Evolutionary conservation across 805 yeast genomes (phyloP), one percentile per base, ranked within the genome.

Genomic region (Barnettozyma botsteinii): DNA sequence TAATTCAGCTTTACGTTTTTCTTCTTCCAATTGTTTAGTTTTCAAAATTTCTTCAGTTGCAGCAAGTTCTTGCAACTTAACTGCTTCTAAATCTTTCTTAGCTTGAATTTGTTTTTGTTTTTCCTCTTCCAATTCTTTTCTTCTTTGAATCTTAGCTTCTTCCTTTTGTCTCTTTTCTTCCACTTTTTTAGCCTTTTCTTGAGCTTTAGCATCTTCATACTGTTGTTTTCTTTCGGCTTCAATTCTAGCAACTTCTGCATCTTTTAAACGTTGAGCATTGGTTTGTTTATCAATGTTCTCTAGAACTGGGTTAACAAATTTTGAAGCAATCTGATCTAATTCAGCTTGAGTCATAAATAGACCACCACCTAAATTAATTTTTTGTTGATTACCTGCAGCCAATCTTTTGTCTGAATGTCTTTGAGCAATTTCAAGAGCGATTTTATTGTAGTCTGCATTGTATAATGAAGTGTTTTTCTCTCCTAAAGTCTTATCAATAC

Each of bases 281-380:
- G 94, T 95, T 55, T 84, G 81, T 33, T 69, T 62, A 51, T 75
- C 69, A 53, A 91, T 77, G 60, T 86, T 89, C 29, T 69, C 71
- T 53, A 91, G 67, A 5, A 91, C 88, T 8, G 98, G 98, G 49
- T 75, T 71, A 42, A 93, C 95, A 55, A 85, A 70, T 34, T 79
- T 72, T 45, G 77, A 66, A 17, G 98, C 98, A 66, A 91, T 75
- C 37, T 72, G 72, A 48, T 85, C 82, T 46, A 93, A 75, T 54
- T 89, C 96, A 17, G 69, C 73, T 44, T 73, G 82, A 29, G 84
- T 69, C 73, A 91, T 77, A 54, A 72, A 75, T 42, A 85, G 70
- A 2, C 97, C 98, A 47, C 95, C 96, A 45, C 98, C 98, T 47
- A 91, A 64, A 55, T 86, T 72, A 52, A 87, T 67, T 59, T 80